Percentiles rank a stretch among this genome's conserved stretches.
Conservation (phyloP, 2,329 filamentous ascomycete genomes). For the Aspergillus udagawae region DNA sequence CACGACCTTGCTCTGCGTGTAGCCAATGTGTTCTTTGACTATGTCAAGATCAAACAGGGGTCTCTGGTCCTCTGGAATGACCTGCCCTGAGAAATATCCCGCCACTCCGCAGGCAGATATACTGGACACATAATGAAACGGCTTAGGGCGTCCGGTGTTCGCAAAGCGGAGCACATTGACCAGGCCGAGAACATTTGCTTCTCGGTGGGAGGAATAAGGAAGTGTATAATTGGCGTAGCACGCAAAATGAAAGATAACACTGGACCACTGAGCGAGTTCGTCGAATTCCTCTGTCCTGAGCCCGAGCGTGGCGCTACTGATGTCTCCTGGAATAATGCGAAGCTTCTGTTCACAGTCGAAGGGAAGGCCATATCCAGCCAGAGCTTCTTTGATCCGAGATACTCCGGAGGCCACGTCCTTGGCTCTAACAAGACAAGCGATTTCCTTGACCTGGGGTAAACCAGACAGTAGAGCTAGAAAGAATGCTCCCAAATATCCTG, state of each 20-base stretch:
- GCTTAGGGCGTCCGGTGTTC: slow-evolving; percentile 11
- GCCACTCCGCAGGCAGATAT: slow-evolving; percentile 13
- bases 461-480: too few relatives aligned
- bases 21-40: slow-evolving; percentile 11
- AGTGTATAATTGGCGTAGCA: slow-evolving; percentile 9
- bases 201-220: slow-evolving; percentile 9
- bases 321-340: slow-evolving; percentile 2
- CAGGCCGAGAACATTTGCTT: slow-evolving; percentile 7
- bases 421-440: too few relatives aligned
- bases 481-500: too few relatives aligned
- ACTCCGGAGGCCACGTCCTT: too few relatives aligned
- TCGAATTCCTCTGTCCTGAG: slow-evolving; percentile 1
- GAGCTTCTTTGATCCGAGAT: too few relatives aligned
- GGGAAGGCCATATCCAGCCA: not conserved
- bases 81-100: not conserved
- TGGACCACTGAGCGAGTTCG: slow-evolving; percentile 6
- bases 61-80: slow-evolving; percentile 6
- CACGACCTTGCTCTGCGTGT: slow-evolving; percentile 18
- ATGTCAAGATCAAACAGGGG: slow-evolving; percentile 1
- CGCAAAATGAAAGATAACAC: slow-evolving; percentile 13
- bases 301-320: not conserved
- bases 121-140: slow-evolving; percentile 16
- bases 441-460: too few relatives aligned
- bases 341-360: slow-evolving; percentile 3
- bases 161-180: slow-evolving; percentile 7